Conservation (phyloP, 129 eudicot genomes). For the Tanacetum coccineum region DNA sequence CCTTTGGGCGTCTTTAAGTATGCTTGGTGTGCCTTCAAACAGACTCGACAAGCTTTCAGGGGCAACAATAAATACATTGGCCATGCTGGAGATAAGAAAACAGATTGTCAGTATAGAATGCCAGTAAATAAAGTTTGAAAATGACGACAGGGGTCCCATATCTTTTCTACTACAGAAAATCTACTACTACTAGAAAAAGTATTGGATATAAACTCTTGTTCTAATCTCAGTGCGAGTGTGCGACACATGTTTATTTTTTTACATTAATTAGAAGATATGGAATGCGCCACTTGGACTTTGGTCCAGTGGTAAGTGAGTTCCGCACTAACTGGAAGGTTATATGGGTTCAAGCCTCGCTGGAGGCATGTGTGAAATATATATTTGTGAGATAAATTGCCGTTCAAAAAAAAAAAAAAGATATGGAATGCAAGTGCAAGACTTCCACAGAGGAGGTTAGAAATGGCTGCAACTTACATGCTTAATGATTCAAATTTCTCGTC, state of each 20-base stretch:
- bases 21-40: slow-evolving; percentile 87
- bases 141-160: not conserved
- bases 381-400: no score
- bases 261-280: no score
- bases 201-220: not conserved
- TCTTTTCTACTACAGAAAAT: not conserved
- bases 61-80: slow-evolving; percentile 84
- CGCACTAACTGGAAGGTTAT: no score
- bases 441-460: no score
- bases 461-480: no score
- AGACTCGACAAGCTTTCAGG: slow-evolving; percentile 87
- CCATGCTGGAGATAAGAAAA: slow-evolving; percentile 52
- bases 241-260: not conserved
- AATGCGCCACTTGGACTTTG: no score
- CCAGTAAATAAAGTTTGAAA: not conserved
- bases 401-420: no score
- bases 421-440: no score
- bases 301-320: no score
- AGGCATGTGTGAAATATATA: no score
- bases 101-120: not conserved
- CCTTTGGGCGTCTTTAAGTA: slow-evolving; percentile 88
- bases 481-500: no score
- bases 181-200: not conserved
- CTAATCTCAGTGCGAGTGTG: slow-evolving; percentile 7
- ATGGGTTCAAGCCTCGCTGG: no score